These are phyloP conservation scores for Domatiomyces globalis DNA, from an alignment of 2,329 filamentous ascomycete genomes.

Conservation along the genomic window DNA sequence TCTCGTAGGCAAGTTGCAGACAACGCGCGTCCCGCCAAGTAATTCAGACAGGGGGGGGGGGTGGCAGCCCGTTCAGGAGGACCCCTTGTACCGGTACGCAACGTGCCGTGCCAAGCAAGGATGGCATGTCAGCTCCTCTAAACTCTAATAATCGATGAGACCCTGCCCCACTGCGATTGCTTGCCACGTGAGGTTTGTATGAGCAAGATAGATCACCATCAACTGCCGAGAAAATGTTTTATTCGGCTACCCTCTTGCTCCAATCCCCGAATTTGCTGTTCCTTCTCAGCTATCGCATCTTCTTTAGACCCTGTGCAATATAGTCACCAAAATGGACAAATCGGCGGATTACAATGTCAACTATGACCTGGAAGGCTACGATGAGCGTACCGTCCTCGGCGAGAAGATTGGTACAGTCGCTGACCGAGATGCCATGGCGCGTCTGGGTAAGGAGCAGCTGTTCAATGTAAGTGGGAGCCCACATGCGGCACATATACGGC, in stretches of 20 bases:
- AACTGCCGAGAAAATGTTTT: not conserved
- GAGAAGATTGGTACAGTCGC: conserved; percentile 10
- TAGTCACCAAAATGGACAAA: conserved; percentile 6
- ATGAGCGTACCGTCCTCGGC: conserved; percentile 5
- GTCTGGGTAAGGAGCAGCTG: conserved; percentile 2
- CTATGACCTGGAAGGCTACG: conserved; percentile 4
- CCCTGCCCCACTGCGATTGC: not conserved
- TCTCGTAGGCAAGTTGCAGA: too few relatives aligned
- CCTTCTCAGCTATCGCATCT: not conserved
- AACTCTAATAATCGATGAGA: not conserved
- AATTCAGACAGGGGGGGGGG: too few relatives aligned
- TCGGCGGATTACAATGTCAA: conserved; percentile 5
- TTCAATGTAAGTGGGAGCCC: conserved; percentile 1
- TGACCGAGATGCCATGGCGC: conserved; percentile 9
- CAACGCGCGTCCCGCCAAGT: too few relatives aligned
- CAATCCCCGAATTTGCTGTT: not conserved
- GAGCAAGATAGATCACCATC: not conserved
- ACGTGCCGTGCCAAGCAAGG: not conserved
- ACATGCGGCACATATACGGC: not conserved
- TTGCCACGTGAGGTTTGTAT: not conserved
- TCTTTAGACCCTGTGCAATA: not conserved
- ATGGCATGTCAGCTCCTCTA: not conserved
- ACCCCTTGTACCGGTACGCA: too few relatives aligned
- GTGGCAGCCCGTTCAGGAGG: too few relatives aligned
- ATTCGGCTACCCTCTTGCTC: not conserved